Conservation (phyloP, 192 early-diverging fungal genomes). For the Kickxella alabastrina region DNA sequence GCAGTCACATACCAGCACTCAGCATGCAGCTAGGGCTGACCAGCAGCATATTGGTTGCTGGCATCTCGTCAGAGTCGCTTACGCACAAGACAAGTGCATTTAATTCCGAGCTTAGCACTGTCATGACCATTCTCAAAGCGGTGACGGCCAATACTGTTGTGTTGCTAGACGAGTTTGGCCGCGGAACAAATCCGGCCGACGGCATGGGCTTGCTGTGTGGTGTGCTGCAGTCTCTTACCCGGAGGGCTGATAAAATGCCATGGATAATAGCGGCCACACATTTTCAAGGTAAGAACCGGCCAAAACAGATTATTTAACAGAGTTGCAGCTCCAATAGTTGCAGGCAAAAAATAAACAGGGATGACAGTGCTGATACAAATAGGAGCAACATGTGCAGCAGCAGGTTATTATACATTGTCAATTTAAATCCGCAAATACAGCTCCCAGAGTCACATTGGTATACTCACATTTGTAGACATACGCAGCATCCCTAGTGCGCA, state of each 20-base stretch:
- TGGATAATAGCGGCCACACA: conserved; percentile 78
- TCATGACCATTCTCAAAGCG: conserved; percentile 7
- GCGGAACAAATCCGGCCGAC: conserved; percentile 53
- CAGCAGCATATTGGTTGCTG: conserved; percentile 70
- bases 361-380: neutral
- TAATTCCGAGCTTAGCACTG: conserved; percentile 17
- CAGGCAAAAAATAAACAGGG: no score
- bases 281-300: conserved; percentile 66
- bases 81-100: conserved; percentile 23
- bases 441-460: neutral
- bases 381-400: no score
- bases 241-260: conserved; percentile 53
- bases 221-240: conserved; percentile 58
- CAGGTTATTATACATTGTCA: neutral
- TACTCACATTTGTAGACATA: conserved; percentile 17
- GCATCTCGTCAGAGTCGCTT: conserved; percentile 37
- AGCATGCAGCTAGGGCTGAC: conserved; percentile 67
- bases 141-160: conserved; percentile 15
- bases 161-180: conserved; percentile 45
- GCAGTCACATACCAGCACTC: conserved; percentile 82
- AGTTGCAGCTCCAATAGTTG: neutral
- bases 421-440: no score
- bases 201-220: conserved; percentile 79
- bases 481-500: conserved; percentile 2
- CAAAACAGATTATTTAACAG: no score